Evolutionary conservation across 106 monocot genomes (phyloP), one percentile per base, ranked within the genome.

Genomic region (Narthecium ossifragum): DNA sequence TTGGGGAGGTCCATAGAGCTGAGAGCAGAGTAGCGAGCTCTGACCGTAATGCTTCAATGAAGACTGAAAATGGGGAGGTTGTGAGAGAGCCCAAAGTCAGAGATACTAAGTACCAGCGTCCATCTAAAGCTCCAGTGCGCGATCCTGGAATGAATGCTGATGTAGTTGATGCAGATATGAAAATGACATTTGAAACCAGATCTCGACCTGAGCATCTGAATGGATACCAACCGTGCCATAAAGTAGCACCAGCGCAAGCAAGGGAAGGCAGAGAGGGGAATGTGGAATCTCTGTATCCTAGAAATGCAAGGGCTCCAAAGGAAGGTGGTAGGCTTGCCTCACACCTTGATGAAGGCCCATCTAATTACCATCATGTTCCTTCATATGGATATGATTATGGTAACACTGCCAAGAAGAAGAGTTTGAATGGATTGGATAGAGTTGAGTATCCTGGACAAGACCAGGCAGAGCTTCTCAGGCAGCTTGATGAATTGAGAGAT

Each of bases 401-500:
- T 8, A 47, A 58, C 63, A 22, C 17, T 22, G 26, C 21, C 40
- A 57, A 66, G 15, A 70, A 50, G 57, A 38, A 53, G 17, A 79
- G 62, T 12, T 2, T 26, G 11, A 76, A 78, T 31, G 26, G 49
- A 9, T 34, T 74, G 46, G 60, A 39, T 33, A 63, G 75, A 53
- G 68, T 72, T 63, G 78, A 68, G 51, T 34, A 46, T 52, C 64
- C 74, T 25, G 81, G 77, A 38, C 80, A 86, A 67, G 90, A 98
- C 53, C 66, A 71, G 33, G 80, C 69, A 4, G 84, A 84, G 43
- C 71, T 99, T 61, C 57, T 91, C 53, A 81, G 74, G 30, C 84
- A 88, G 68, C 81, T 99, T 17, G 98, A 91, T 82, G 98, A 91
- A 46, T 72, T 99, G 52, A 76, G 87, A 26, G 86, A 88, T 43